Evolutionary conservation across 306 rosid genomes (phyloP), one percentile per base, ranked within the genome.

Genomic region (Luffa acutangula): DNA sequence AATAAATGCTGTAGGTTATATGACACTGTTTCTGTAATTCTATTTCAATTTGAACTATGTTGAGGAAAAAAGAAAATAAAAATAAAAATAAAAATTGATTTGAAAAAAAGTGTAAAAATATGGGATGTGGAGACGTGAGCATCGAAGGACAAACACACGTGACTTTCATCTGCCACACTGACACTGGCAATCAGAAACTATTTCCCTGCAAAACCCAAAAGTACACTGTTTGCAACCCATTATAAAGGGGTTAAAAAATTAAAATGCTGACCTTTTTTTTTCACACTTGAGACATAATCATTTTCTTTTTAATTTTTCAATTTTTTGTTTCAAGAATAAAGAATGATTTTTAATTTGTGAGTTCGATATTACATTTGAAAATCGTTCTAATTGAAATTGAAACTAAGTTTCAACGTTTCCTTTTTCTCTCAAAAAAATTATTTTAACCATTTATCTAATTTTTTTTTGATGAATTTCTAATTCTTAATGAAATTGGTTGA

Each of bases 81-180:
- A 25, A 25, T 25, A 25, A 25, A 25, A 25, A 25, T 25, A 25
- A 25, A 25, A 25, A 11, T 11, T 17, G 11, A 52, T n/a, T 10
- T 3, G 11, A 52, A 52, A 52, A 54, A 54, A 17, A 17, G 8
- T 13, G 8, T 54, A 54, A 54, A 5, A 11, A 14, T 0, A 15
- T 5, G 17, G 7, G 34, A 72, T 31, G 13, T 43, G 42, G 8
- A 66, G 46, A 25, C 57, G 51, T 11, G 84, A 64, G 73, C 12
- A 49, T 49, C 58, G 31, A 58, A 81, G 87, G 83, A 85, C 87
- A 82, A 76, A 5, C 81, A 79, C 85, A 85, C 85, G 85, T 85
- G 85, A 85, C 71, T n/a, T 33, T 56, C 45, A 41, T 6, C 62
- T 62, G 39, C 71, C 62, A 78, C 15, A 78, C 78, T 66, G 67